phyloP scores from a whole-genome alignment of 2,329 filamentous ascomycete species.

The Sporothrix sp. region DNA sequence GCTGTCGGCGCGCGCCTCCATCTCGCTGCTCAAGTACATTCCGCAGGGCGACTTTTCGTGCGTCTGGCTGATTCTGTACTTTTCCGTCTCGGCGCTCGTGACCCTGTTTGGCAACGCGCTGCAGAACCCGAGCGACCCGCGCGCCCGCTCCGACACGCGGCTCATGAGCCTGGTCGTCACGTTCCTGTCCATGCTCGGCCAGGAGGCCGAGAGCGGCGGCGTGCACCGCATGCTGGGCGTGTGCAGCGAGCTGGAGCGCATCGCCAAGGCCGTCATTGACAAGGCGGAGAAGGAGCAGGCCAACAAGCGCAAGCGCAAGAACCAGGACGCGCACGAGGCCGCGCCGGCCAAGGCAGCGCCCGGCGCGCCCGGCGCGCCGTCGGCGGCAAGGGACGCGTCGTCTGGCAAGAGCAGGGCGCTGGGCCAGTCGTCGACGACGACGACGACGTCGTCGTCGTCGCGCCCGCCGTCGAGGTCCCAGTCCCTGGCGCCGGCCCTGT shows the following conservation, averaged over 20 bases:
- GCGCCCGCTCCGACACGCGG: slow-evolving; percentile 78
- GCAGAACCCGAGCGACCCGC: slow-evolving; percentile 84
- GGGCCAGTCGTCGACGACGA: neutral
- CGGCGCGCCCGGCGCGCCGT: neutral
- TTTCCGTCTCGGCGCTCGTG: slow-evolving; percentile 88
- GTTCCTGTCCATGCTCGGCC: slow-evolving; percentile 80
- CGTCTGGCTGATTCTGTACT: slow-evolving; percentile 95
- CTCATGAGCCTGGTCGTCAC: slow-evolving; percentile 89
- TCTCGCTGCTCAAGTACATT: slow-evolving; percentile 90
- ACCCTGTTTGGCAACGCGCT: slow-evolving; percentile 94
- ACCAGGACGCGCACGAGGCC: slow-evolving; percentile 30
- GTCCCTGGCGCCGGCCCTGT: neutral
- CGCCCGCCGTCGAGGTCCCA: slow-evolving; percentile 5
- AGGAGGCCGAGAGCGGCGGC: slow-evolving; percentile 80
- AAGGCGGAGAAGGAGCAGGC: slow-evolving; percentile 80
- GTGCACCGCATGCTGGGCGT: slow-evolving; percentile 90
- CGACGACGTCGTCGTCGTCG: neutral
- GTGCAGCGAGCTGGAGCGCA: slow-evolving; percentile 93
- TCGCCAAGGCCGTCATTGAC: slow-evolving; percentile 82
- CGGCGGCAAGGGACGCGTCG: neutral
- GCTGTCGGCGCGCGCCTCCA: slow-evolving; percentile 82
- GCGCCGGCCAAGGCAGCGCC: slow-evolving; percentile 21
- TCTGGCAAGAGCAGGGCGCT: neutral
- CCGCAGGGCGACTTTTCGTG: slow-evolving; percentile 90
- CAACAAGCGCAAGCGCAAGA: slow-evolving; percentile 76